Conservation (phyloP, 208 protist species). For the Kentomonas sorsogonicus region DNA sequence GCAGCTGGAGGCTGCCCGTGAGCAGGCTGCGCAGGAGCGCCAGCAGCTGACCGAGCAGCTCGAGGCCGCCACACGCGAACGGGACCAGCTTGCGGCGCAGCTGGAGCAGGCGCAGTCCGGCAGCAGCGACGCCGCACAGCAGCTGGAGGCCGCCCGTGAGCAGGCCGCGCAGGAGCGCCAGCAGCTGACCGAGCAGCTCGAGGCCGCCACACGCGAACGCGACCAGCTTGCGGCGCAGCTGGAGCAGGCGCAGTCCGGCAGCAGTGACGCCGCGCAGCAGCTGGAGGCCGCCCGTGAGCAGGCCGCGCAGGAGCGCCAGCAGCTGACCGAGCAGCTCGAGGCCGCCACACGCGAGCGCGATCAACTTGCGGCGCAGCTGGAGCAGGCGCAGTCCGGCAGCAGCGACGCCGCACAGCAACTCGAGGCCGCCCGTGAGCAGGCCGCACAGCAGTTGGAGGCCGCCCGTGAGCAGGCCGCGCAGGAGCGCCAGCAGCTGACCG, state of each 20-base stretch:
- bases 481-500: too few species aligned
- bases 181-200: conserved; percentile 10
- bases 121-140: conserved; percentile 9
- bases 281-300: too few species aligned
- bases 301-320: conserved; percentile 11
- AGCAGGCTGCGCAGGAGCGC: too few species aligned
- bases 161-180: conserved; percentile 3
- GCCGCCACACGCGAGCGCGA: conserved; percentile 9
- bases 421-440: conserved; percentile 2
- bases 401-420: conserved; percentile 10
- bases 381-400: conserved; percentile 7
- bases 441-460: too few species aligned
- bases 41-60: conserved; percentile 10
- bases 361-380: conserved; percentile 6
- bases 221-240: too few species aligned
- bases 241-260: too few species aligned
- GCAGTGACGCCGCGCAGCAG: too few species aligned
- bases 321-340: conserved; percentile 15
- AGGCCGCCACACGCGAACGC: too few species aligned
- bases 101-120: conserved; percentile 3
- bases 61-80: conserved; percentile 5
- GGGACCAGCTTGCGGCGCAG: conserved; percentile 7
- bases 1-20: too few species aligned
- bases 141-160: too few species aligned
- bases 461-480: too few species aligned